Conservation (phyloP, 148 eudicot genomes). For the Nyssa sinensis region DNA sequence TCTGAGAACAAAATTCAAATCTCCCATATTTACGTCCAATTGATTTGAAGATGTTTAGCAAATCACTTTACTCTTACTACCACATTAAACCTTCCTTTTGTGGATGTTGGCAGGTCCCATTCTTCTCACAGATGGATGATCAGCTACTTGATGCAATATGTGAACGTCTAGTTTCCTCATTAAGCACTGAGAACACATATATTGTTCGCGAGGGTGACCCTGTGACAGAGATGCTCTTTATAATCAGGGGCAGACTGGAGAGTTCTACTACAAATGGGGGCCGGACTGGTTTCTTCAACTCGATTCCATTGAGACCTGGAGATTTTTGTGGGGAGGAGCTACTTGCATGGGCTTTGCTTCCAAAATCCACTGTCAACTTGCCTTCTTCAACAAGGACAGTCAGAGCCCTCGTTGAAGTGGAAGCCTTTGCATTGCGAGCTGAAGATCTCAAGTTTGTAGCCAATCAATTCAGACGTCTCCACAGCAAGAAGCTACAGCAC, state of each 20-base stretch:
- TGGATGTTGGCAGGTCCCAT: constrained; percentile 54
- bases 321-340: constrained; percentile 91
- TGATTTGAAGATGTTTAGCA: neutral
- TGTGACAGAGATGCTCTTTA: constrained; percentile 80
- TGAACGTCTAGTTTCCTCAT: constrained; percentile 72
- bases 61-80: neutral
- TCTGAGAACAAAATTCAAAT: neutral
- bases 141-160: constrained; percentile 88
- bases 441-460: constrained; percentile 83
- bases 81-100: neutral
- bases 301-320: constrained; percentile 65
- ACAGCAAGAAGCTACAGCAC: constrained; percentile 86
- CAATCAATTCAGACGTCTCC: constrained; percentile 75
- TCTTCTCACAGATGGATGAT: constrained; percentile 91
- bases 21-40: neutral
- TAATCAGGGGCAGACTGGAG: constrained; percentile 73
- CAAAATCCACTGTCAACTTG: constrained; percentile 58
- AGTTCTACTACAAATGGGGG: constrained; percentile 90
- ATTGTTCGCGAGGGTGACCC: constrained; percentile 89
- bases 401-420: constrained; percentile 71
- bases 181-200: constrained; percentile 73
- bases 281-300: constrained; percentile 76
- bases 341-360: constrained; percentile 80
- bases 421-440: constrained; percentile 76
- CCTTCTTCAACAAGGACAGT: constrained; percentile 87